These are phyloP conservation scores for Aspergillus pseudonomiae DNA, from an alignment of 2,329 filamentous ascomycete species.

Conservation along the genomic window DNA sequence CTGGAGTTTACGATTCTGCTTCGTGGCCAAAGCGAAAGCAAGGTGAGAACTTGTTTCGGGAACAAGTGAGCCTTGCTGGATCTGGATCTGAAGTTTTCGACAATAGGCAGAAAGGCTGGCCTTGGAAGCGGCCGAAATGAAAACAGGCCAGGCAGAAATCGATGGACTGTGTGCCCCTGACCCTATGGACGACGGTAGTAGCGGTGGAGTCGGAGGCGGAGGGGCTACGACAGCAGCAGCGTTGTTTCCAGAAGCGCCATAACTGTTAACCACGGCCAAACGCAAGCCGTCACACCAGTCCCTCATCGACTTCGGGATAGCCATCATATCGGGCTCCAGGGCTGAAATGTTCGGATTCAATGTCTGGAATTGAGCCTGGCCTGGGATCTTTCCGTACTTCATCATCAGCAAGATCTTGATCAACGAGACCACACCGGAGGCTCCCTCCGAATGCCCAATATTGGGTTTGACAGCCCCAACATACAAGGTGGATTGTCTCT, in stretches of 20 bases:
- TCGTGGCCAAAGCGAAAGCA: too few relatives aligned
- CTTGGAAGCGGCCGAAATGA: too few relatives aligned
- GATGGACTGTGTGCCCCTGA: too few relatives aligned
- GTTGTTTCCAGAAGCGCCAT: conserved; percentile 20
- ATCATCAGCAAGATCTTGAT: conserved; percentile 36
- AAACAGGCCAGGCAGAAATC: too few relatives aligned
- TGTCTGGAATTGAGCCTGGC: conserved; percentile 28
- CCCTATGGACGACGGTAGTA: too few relatives aligned
- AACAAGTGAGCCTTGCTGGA: too few relatives aligned
- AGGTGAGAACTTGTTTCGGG: too few relatives aligned
- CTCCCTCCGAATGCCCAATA: conserved; percentile 38
- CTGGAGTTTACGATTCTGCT: too few relatives aligned
- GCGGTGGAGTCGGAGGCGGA: too few relatives aligned
- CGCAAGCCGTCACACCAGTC: conserved; percentile 25
- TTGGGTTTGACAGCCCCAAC: conserved; percentile 32
- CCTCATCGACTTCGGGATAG: conserved; percentile 14
- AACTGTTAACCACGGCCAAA: conserved; percentile 27
- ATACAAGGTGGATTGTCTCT: too few relatives aligned
- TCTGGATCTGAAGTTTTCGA: too few relatives aligned
- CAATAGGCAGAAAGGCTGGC: too few relatives aligned
- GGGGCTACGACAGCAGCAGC: background rate
- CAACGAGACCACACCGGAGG: conserved; percentile 34
- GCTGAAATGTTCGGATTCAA: conserved; percentile 25
- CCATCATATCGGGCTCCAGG: conserved; percentile 7
- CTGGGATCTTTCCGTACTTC: conserved; percentile 25